phyloP scores from a whole-genome alignment of 371 early-diverging fungal genomes.

The Mortierella polycephala region DNA sequence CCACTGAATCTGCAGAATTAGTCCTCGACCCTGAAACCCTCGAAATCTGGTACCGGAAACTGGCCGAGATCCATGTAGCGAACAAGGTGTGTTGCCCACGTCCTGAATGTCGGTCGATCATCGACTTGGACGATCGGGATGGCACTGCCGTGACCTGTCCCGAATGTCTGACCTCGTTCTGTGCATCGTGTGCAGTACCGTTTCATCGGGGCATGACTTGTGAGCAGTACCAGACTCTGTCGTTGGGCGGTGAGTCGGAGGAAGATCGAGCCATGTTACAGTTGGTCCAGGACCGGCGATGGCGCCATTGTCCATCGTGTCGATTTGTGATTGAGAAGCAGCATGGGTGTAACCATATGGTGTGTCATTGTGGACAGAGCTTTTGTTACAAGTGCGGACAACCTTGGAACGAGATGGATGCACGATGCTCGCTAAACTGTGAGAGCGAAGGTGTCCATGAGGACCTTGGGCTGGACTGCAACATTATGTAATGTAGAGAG shows the following conservation, averaged over 20 bases:
- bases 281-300: constrained; percentile 46
- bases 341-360: constrained; percentile 49
- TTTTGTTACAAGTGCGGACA: constrained; percentile 49
- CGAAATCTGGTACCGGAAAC: constrained; percentile 49
- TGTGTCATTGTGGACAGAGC: constrained; percentile 53
- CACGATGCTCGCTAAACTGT: constrained; percentile 45
- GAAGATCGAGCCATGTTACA: constrained; percentile 51
- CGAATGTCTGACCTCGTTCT: constrained; percentile 46
- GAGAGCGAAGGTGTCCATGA: constrained; percentile 34
- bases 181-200: constrained; percentile 51
- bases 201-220: constrained; percentile 51
- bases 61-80: constrained; percentile 51
- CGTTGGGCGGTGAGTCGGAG: constrained; percentile 32
- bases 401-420: constrained; percentile 49
- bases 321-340: constrained; percentile 54
- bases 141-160: constrained; percentile 52
- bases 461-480: constrained; percentile 34
- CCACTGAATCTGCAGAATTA: constrained; percentile 44
- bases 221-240: constrained; percentile 35
- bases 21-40: constrained; percentile 30
- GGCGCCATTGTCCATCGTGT: constrained; percentile 53
- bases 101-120: constrained; percentile 43
- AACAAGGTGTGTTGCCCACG: constrained; percentile 51
- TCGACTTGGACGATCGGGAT: constrained; percentile 51
- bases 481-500: constrained; percentile 29